A percentile compares a stretch with the other conserved stretches of the same genome.
Conservation (phyloP, 108 stramenopile genomes). For the Cylindrotheca fusiformis region DNA sequence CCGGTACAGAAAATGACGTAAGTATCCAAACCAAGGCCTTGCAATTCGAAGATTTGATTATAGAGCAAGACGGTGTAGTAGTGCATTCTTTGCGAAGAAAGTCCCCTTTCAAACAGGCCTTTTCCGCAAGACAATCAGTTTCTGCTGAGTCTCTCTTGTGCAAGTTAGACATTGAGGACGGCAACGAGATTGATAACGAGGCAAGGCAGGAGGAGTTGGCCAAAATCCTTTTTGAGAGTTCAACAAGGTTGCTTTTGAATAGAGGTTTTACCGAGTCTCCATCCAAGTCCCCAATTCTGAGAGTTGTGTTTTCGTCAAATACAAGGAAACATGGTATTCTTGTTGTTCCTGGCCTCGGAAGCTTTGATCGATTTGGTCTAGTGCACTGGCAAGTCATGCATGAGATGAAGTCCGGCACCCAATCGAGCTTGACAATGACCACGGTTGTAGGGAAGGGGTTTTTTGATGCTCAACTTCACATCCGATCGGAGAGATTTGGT, state of each 20-base stretch:
- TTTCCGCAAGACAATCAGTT: slow-evolving; percentile 25
- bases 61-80: slow-evolving; percentile 25
- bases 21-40: slow-evolving; percentile 28
- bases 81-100: slow-evolving; percentile 15
- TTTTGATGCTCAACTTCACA: slow-evolving; percentile 74
- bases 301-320: slow-evolving; percentile 6
- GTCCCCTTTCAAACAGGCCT: slow-evolving; percentile 33
- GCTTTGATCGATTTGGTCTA: slow-evolving; percentile 63
- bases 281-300: slow-evolving; percentile 23
- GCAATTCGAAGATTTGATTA: slow-evolving; percentile 52
- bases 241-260: slow-evolving; percentile 37
- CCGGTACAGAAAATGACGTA: slow-evolving; percentile 1
- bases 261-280: slow-evolving; percentile 71
- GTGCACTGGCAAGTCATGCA: slow-evolving; percentile 39
- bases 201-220: slow-evolving; percentile 30
- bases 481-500: slow-evolving; percentile 13
- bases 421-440: slow-evolving; percentile 30
- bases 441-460: slow-evolving; percentile 63
- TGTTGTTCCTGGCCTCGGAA: slow-evolving; percentile 58
- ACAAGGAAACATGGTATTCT: slow-evolving; percentile 37
- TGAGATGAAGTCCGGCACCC: slow-evolving; percentile 12
- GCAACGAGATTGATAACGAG: slow-evolving; percentile 15
- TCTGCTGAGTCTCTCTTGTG: slow-evolving; percentile 20
- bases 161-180: slow-evolving; percentile 18
- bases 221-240: slow-evolving; percentile 42